phyloP scores from a whole-genome alignment of 345 rosid species.

The Salix purpurea region DNA sequence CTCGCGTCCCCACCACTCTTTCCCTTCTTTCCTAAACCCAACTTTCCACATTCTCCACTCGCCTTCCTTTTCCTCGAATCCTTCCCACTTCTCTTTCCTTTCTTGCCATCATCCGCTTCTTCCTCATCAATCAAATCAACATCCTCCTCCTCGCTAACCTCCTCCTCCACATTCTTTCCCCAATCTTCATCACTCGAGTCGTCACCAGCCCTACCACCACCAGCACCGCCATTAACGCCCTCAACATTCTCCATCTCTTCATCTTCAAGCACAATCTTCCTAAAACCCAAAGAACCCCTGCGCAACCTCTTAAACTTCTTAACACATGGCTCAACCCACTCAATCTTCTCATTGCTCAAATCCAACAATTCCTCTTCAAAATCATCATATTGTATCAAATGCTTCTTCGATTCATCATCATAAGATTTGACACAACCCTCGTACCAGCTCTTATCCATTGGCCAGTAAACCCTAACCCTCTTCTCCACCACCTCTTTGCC shows the following conservation, averaged over 20 bases:
- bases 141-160: slow-evolving; percentile 42
- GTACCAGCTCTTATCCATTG: slow-evolving; percentile 83
- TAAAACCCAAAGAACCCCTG: slow-evolving; percentile 46
- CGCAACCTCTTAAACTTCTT: slow-evolving; percentile 57
- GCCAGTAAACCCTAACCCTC: slow-evolving; percentile 86
- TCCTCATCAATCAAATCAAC: slow-evolving; percentile 58
- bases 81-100: slow-evolving; percentile 19
- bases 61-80: slow-evolving; percentile 49
- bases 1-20: slow-evolving; percentile 24
- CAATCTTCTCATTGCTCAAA: slow-evolving; percentile 76
- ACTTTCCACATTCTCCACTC: slow-evolving; percentile 22
- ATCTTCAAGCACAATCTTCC: slow-evolving; percentile 46
- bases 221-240: neutral
- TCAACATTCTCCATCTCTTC: slow-evolving; percentile 35
- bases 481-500: slow-evolving; percentile 59
- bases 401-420: slow-evolving; percentile 50
- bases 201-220: slow-evolving; percentile 26
- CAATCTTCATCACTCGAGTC: slow-evolving; percentile 84
- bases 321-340: slow-evolving; percentile 55
- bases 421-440: slow-evolving; percentile 61
- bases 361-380: slow-evolving; percentile 83
- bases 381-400: slow-evolving; percentile 72
- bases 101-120: slow-evolving; percentile 35
- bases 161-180: slow-evolving; percentile 48
- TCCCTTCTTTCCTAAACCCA: slow-evolving; percentile 48